Evolutionary conservation across 176 grass and related monocot genomes (phyloP), one percentile per base, ranked within the genome.

Genomic region (Neostapfia colusana): DNA sequence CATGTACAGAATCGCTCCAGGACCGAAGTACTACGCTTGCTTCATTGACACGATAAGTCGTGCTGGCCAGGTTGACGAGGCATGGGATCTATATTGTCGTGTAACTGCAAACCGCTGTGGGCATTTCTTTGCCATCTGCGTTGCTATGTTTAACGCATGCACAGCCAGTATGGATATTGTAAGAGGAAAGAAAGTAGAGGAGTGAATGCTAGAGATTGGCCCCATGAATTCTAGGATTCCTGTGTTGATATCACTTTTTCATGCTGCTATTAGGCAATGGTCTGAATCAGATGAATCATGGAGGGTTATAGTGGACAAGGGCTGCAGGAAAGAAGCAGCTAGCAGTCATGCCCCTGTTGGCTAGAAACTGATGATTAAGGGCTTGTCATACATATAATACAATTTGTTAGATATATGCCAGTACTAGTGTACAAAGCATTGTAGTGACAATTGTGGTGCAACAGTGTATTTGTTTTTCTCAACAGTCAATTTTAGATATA

Each of bases 71-170:
- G 57, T 87, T 39, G 84, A 87, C 4, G 78, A 93, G 64, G 91
- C 84, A 49, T 93, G 91, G 91, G 23, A 85, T 85, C 65, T 93
- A 2, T 93, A 90, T 45, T 76, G 78, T 77, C 43, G 65, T 68
- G 40, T 88, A 18, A 72, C 50, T 69, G 23, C 38, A 5, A 80
- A 26, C 43, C 37, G 7, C 18, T 73, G 49, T 66, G 65, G 78
- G 14, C 39, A 53, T 81, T 75, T 10, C 37, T 39, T 60, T 68
- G 84, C 84, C n/a, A 74, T 93, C 25, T 87, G 65, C 50, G 65
- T 93, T 0, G 78, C 87, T 11, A 90, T 90, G 91, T 23, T 93
- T 18, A 90, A 82, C n/a, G 74, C 82, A 9, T 87, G 87, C 51
- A 82, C 10, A 35, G 44, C 39, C 14, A 87, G 74, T 60, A 90